phyloP scores from a whole-genome alignment of 2,329 filamentous ascomycete species.

The Tolypocladium paradoxum region DNA sequence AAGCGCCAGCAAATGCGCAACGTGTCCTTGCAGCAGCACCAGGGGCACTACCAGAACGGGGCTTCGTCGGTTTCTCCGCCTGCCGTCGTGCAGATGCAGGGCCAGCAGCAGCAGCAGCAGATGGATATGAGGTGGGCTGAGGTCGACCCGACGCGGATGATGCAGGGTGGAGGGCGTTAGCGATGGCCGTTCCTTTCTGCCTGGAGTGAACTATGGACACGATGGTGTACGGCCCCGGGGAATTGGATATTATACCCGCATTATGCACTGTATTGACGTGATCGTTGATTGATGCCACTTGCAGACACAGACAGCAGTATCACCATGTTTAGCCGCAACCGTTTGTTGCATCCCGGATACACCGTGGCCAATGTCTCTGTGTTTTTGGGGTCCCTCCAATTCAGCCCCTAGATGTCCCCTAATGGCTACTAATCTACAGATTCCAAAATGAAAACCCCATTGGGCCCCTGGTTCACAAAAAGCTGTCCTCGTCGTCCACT shows the following conservation, averaged over 20 bases:
- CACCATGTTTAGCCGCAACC: not conserved
- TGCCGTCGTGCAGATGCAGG: constrained; percentile 5
- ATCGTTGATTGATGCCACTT: no score
- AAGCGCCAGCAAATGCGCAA: constrained; percentile 24
- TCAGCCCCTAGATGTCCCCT: not conserved
- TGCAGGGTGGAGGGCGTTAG: constrained; percentile 17
- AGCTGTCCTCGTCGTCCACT: not conserved
- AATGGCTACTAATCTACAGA: not conserved
- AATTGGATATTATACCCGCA: not conserved
- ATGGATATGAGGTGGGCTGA: constrained; percentile 31
- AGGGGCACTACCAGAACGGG: constrained; percentile 22
- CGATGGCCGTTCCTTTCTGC: not conserved
- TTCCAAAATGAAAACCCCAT: not conserved
- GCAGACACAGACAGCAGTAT: not conserved
- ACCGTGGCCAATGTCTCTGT: not conserved
- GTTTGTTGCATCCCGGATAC: not conserved
- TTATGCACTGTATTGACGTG: not conserved
- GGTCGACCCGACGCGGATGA: constrained; percentile 32
- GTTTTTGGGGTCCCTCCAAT: not conserved
- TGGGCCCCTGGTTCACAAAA: not conserved
- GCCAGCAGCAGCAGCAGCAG: constrained; percentile 13
- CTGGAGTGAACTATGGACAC: not conserved
- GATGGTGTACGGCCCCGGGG: not conserved
- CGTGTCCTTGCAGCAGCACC: constrained; percentile 20
- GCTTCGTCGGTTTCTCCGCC: constrained; percentile 1